Evolutionary conservation across 139 green algal species (phyloP).

Genomic region (Marvania coccoides): DNA sequence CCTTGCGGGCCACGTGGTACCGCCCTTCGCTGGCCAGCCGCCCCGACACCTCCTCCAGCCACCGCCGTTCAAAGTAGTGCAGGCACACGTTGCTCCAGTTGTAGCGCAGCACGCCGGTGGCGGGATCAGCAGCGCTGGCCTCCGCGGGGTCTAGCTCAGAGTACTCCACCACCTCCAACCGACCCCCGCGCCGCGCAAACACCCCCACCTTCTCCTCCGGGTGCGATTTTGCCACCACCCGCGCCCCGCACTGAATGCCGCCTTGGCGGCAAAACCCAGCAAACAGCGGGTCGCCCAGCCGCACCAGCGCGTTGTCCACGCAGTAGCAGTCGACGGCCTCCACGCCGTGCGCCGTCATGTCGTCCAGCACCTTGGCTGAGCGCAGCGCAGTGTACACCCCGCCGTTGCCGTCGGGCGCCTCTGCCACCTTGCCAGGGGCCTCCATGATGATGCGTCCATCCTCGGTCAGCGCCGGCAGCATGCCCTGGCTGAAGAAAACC

Average conservation of each 20-base stretch:
- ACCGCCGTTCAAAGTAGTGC: constrained; percentile 82
- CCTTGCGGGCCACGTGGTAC: constrained; percentile 89
- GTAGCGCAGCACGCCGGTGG: constrained; percentile 55
- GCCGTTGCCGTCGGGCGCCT: constrained; percentile 91
- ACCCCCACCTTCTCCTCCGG: constrained; percentile 82
- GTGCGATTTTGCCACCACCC: constrained; percentile 66
- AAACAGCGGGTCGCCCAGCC: constrained; percentile 72
- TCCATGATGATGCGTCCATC: constrained; percentile 81
- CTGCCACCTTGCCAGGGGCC: constrained; percentile 39
- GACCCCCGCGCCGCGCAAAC: constrained; percentile 40
- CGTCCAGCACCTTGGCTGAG: constrained; percentile 38
- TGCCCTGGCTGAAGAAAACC: constrained; percentile 76
- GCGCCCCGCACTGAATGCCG: constrained; percentile 43
- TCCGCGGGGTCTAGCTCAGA: constrained; percentile 67
- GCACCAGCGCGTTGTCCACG: constrained; percentile 85
- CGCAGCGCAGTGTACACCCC: constrained; percentile 83
- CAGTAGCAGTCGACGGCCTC: constrained; percentile 78
- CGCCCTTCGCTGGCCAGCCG: constrained; percentile 13
- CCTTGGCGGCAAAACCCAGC: constrained; percentile 58
- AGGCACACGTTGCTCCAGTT: constrained; percentile 96
- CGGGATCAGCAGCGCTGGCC: constrained; percentile 49
- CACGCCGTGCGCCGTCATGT: constrained; percentile 66
- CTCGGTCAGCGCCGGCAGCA: constrained; percentile 74
- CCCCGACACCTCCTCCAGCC: constrained; percentile 49
- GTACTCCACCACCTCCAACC: constrained; percentile 83